Base-by-base conservation (phyloP, 108 stramenopile species). In the Cafeteria roenbergensis region DNA sequence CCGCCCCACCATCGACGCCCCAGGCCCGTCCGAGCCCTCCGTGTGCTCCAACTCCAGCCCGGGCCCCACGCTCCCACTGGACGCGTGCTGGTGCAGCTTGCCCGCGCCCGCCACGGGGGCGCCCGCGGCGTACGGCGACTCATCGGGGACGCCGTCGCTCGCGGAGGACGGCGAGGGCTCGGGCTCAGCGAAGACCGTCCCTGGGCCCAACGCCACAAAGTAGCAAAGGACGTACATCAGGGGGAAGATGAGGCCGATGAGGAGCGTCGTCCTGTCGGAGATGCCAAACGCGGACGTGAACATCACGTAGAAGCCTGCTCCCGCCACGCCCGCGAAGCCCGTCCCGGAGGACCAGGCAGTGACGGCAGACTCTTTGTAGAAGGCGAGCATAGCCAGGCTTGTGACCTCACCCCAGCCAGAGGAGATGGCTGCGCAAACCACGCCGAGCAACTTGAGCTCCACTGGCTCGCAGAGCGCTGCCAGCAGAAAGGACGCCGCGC, bases 401-500 rank as follows among this genome's bases (percentile, higher is more conserved):
- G 56, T 57, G 31, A 57, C 56, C 14, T 57, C 56, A 14, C 56
- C 56, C 56, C 56, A 57, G 9, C 56, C 56, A 9, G 56, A 30
- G 29, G 31, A 4, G 56, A 57, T 14, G 56, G 56, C 4, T 4
- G 9, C 56, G 8, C 4, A 14, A 4, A 14, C 56, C 29, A 57
- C 56, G 29, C 56, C 56, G 9, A 57, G 29, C 56, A 57, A 14
- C 8, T 14, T 4, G 9, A 57, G 9, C 4, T 4, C 14, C 9
- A 14, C 8, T 12, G 29, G 4, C 8, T 12, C 31, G 29, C 31
- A 4, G 32, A 30, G 12, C 9, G 9, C 56, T 9, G 32, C 14
- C 9, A 57, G 9, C 8, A 32, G 32, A 14, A 57, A 57, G 56
- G 56, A 4, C 4, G 56, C 56, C 32, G 14, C 32, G 29, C 32